Evolutionary conservation across 345 rosid genomes (phyloP).

Genomic region (Eucalyptus viminalis): DNA sequence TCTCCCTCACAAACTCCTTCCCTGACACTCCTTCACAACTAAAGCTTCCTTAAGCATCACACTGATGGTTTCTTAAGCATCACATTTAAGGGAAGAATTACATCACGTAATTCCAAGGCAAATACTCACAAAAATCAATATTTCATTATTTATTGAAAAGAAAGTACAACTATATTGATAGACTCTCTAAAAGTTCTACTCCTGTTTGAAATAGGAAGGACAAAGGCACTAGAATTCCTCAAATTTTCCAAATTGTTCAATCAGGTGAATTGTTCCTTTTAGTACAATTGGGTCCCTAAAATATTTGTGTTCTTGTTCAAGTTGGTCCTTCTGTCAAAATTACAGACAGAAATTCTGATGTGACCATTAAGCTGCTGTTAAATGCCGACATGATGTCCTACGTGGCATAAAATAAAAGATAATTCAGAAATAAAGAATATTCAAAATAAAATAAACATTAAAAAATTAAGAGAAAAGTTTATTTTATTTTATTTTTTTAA

Average conservation of each 20-base stretch:
- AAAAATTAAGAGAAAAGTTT: neutral
- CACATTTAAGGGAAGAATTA: neutral
- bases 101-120: neutral
- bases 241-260: neutral
- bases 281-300: neutral
- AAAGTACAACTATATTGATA: neutral
- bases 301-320: neutral
- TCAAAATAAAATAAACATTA: neutral
- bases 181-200: neutral
- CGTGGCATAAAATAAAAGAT: neutral
- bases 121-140: neutral
- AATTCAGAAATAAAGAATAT: neutral
- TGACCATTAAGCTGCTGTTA: neutral
- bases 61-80: neutral
- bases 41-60: neutral
- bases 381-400: neutral
- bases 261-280: neutral
- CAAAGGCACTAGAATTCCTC: neutral
- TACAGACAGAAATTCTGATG: neutral
- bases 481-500: no score
- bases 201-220: neutral
- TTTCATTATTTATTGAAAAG: neutral
- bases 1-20: neutral
- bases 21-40: neutral
- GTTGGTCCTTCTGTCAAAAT: neutral